Evolutionary conservation across 768 basidiomycete genomes (phyloP), one percentile per base, ranked within the genome.

Genomic region (Suillus brevipes): DNA sequence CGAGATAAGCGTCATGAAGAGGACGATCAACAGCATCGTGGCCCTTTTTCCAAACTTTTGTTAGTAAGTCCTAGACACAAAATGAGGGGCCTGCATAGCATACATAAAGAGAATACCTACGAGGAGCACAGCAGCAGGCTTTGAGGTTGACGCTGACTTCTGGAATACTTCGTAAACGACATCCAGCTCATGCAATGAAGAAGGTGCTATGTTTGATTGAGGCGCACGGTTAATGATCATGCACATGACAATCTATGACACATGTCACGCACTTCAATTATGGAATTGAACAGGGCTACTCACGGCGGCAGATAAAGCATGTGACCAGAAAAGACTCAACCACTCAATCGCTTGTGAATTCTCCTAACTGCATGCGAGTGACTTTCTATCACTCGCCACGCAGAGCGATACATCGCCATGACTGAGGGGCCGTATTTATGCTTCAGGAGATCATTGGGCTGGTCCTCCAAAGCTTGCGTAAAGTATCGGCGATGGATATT

Each of bases 341-440:
- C 89, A 78, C 9, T 79, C 72, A 5, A 85, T 69, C 6, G 85
- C 66, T 2, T 79, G 73, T 1, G 82, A 6, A 78, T 74, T n/a
- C 69, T 65, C 18, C 73, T 71, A 75, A 82, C 84, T 1, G 80
- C 75, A n/a, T 80, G 73, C 20, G 77, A 76, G 60, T 89, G 76
- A 0, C 80, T 80, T 55, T 83, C 79, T 47, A 87, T 84, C 37
- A 90, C 69, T 18, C 89, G 79, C 86, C 88, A 91, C 5, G 89
- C 86, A 2, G 88, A 89, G 2, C 89, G 87, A 74, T 89, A 91
- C 16, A 85, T 84, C 0, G 91, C 87, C 73, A 89, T 82, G 6
- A 91, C 87, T 1, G 91, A 92, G 1, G 87, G 86, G 0, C 85
- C 81, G 72, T 86, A 91, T 69, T 79, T 82, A 69, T 91, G 89